These are phyloP conservation scores for Pichia sp. DNA, from an alignment of 1,139 yeast species.

Conservation along the genomic window DNA sequence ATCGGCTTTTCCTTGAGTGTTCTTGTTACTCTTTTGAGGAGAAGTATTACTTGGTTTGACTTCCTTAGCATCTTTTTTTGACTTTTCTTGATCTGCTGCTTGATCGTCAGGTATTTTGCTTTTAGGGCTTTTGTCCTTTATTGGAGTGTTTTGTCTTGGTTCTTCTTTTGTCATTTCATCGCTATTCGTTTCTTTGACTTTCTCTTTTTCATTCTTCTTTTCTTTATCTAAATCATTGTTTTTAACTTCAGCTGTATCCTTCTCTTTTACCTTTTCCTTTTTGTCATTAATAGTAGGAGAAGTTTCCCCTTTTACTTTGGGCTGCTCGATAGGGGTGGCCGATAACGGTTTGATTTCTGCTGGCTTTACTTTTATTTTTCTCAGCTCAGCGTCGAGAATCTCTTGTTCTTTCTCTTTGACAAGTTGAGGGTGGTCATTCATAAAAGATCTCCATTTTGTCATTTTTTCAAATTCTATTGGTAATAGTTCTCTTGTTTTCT, in stretches of 20 bases:
- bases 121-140: neutral
- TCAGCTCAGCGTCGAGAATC: neutral
- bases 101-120: neutral
- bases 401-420: constrained; percentile 13
- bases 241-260: neutral
- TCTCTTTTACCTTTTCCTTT: neutral
- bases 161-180: neutral
- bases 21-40: constrained; percentile 3
- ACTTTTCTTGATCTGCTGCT: neutral
- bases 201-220: neutral
- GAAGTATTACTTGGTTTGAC: neutral
- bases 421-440: constrained; percentile 10
- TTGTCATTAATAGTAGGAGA: neutral
- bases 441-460: constrained; percentile 15
- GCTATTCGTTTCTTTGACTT: neutral
- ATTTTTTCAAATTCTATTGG: constrained; percentile 21
- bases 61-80: constrained; percentile 1
- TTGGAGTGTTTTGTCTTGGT: neutral
- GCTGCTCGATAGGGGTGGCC: neutral
- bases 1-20: neutral
- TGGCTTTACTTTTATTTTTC: constrained; percentile 1
- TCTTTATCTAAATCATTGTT: neutral
- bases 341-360: neutral
- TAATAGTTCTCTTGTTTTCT: constrained; percentile 31
- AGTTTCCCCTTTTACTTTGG: neutral